Evolutionary conservation across 441 rosid genomes (phyloP), one percentile per base, ranked within the genome.

Genomic region (Erodium moschatum): DNA sequence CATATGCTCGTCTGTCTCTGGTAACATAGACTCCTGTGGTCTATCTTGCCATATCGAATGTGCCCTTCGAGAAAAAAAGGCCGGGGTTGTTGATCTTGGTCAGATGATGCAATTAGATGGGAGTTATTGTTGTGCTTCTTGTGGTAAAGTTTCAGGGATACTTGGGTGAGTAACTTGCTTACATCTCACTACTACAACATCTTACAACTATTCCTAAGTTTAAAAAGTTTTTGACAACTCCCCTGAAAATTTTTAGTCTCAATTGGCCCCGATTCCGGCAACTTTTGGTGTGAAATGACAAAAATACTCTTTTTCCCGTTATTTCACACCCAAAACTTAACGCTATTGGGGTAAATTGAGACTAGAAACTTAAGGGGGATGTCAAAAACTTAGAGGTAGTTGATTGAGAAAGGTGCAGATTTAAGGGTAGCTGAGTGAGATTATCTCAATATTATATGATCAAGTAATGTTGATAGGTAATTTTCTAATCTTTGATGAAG

Each of bases 51-150:
- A 95, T 58, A 79, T 92, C 61, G 98, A 90, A 69, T 95, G 99
- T 79, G 98, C 97, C 38, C 89, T 95, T 72, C 88, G 82, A 75
- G 84, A 73, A 27, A 81, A 85, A 73, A 92, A 95, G 80, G 95
- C 88, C 27, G 99, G 99, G 54, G 95, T 89, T 67, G 85, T 86
- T 38, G 80, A 84, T 85, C 79, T 85, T 74, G 95, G 92, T 46
- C 87, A 89, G 73, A 67, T 95, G 78, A 90, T 91, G 95, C 91
- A 86, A 89, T 88, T 95, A 69, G 99, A 95, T 83, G 98, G 99
- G n/a, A 87, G 91, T 77, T 90, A 88, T 72, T 92, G 99, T 62
- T 95, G 99, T 76, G 94, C 94, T 68, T 84, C 95, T 13, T 95
- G 99, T 69, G 97, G 99, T 77, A 95, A 95, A 89, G 95, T 95